Evolutionary conservation across 1,284 basidiomycete genomes (phyloP).

Genomic region (Anthracocystis walkeri): DNA sequence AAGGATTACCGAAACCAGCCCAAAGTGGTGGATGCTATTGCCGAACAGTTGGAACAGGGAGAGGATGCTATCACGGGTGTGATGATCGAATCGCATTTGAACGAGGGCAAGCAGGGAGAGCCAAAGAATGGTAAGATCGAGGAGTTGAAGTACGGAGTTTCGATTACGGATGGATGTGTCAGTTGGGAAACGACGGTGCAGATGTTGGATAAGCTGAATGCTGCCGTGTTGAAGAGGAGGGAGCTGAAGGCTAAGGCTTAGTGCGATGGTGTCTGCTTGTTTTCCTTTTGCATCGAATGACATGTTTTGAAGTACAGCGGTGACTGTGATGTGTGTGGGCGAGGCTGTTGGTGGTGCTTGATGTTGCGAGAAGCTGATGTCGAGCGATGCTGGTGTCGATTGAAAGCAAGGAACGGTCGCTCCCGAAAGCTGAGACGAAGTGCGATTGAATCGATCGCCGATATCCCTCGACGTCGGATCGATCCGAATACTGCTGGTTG

Average conservation of each 20-base stretch:
- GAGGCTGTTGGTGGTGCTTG: too few relatives aligned
- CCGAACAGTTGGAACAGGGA: constrained; percentile 81
- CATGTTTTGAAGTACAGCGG: too few relatives aligned
- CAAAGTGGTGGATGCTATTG: constrained; percentile 78
- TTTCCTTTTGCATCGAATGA: neutral
- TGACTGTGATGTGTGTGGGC: too few relatives aligned
- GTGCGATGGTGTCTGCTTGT: neutral
- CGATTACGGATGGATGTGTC: constrained; percentile 77
- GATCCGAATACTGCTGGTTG: too few relatives aligned
- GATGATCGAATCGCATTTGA: constrained; percentile 95
- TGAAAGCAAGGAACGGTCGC: too few relatives aligned
- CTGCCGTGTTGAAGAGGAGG: constrained; percentile 54
- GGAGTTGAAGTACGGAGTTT: constrained; percentile 67
- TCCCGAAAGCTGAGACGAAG: too few relatives aligned
- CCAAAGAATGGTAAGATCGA: constrained; percentile 65
- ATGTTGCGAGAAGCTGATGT: too few relatives aligned
- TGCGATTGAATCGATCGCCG: neutral
- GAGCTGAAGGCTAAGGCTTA: constrained; percentile 23
- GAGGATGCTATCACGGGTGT: constrained; percentile 88
- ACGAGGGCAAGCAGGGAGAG: constrained; percentile 72
- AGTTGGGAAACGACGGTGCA: constrained; percentile 82
- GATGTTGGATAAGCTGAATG: constrained; percentile 69
- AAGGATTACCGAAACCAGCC: constrained; percentile 70
- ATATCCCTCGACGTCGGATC: too few relatives aligned
- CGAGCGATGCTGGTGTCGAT: too few relatives aligned